Evolutionary conservation across 2,329 filamentous ascomycete species (phyloP), one percentile per base, ranked within the genome.

Genomic region (Xylariaceae sp.): DNA sequence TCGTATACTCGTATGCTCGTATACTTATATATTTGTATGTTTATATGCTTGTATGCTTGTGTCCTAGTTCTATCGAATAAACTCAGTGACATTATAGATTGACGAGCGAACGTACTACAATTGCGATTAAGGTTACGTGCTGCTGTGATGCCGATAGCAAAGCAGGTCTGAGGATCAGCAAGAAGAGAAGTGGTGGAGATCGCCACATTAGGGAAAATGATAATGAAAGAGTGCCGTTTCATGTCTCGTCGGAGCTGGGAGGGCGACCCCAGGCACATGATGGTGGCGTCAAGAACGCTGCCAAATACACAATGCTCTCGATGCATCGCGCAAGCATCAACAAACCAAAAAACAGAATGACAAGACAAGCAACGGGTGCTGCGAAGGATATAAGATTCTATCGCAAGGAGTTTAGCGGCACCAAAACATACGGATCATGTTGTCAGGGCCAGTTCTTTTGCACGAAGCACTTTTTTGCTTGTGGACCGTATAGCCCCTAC

Each of bases 221-320:
- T 82, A 38, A 75, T 71, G 38, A 74, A 57, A 57, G 81, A 79
- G 62, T 82, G 77, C 14, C 68, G 63, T 18, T 68, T 68, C 12
- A 84, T 71, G 66, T 83, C 79, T 36, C 74, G 70, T 3, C 80
- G 75, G 65, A 82, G 82, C 48, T 77, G 75, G 61, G n/a, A n/a
- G n/a, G n/a, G n/a, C n/a, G n/a, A n/a, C n/a, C n/a, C n/a, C n/a
- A n/a, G n/a, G n/a, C n/a, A 27, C 22, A 27, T 27, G 7, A 4
- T 7, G 53, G 72, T 73, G 6, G 78, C 79, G 58, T 84, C 80
- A 2, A 84, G 71, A 6, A 77, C 63, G 39, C 73, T 77, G 53
- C 71, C 66, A 52, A 83, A 75, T 18, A 83, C 80, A 48, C 66
- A 72, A 44, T 73, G 68, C 35, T 73, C 71, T 79, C 79, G 15